These are phyloP conservation scores for Talaromyces trachyspermus DNA, from an alignment of 495 filamentous ascomycete species.

Conservation along the genomic window DNA sequence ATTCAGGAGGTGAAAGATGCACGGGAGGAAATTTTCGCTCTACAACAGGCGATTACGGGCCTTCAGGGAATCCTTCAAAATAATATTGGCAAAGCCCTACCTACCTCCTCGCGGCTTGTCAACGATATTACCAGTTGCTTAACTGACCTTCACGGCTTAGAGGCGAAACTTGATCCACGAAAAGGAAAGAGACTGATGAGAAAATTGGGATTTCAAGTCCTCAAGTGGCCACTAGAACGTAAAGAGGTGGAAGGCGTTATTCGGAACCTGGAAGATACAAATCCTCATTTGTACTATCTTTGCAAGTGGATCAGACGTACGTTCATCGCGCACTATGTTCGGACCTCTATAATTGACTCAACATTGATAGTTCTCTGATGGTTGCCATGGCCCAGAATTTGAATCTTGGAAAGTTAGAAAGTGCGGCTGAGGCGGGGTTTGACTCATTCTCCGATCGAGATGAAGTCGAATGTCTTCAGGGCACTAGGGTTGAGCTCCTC, in stretches of 20 bases:
- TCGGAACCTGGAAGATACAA: slow-evolving; percentile 23
- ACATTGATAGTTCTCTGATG: slow-evolving; percentile 16
- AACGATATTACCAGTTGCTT: slow-evolving; percentile 18
- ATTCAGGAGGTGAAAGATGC: slow-evolving; percentile 24
- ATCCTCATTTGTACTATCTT: slow-evolving; percentile 20
- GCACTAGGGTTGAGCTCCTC: slow-evolving; percentile 27
- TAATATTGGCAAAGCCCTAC: slow-evolving; percentile 11
- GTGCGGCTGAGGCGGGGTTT: slow-evolving; percentile 1
- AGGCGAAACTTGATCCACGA: slow-evolving; percentile 19
- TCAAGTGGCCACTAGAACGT: slow-evolving; percentile 25
- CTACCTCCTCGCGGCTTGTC: slow-evolving; percentile 15
- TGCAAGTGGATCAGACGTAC: slow-evolving; percentile 23
- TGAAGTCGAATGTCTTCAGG: slow-evolving; percentile 15
- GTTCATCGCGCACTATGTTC: slow-evolving; percentile 11
- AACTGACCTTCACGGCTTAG: slow-evolving; percentile 18
- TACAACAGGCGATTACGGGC: slow-evolving; percentile 15
- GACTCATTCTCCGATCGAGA: slow-evolving; percentile 11
- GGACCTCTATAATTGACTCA: slow-evolving; percentile 12
- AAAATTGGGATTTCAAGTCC: slow-evolving; percentile 21
- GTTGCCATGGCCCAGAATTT: slow-evolving; percentile 3
- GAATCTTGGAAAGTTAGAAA: not conserved
- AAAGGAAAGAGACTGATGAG: slow-evolving; percentile 20
- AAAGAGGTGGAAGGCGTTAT: slow-evolving; percentile 18
- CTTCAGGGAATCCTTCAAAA: slow-evolving; percentile 15
- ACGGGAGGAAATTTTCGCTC: slow-evolving; percentile 15